Percentiles rank a stretch among this genome's conserved stretches.
Conservation (phyloP, 2,329 filamentous ascomycete genomes). For the Hymenoscyphus scutula region DNA sequence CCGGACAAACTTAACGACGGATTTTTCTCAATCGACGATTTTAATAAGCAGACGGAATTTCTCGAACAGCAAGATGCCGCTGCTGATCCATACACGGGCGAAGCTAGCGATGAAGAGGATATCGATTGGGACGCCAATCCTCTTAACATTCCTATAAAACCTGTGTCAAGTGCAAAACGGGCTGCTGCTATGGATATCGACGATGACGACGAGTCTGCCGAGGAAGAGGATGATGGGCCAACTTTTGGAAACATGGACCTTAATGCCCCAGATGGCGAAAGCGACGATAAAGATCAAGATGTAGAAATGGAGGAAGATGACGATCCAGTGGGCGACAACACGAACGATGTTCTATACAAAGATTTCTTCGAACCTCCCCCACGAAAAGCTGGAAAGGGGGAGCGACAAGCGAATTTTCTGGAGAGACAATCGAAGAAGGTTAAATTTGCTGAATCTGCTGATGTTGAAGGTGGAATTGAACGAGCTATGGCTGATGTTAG, state of each 20-base stretch:
- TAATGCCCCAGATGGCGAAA: conserved; percentile 68
- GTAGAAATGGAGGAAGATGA: conserved; percentile 53
- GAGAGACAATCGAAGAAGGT: conserved; percentile 42
- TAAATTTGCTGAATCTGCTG: conserved; percentile 38
- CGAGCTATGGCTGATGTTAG: conserved; percentile 84
- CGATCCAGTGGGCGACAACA: conserved; percentile 59
- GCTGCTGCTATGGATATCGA: conserved; percentile 36
- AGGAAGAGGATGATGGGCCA: conserved; percentile 73
- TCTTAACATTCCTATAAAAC: conserved; percentile 42
- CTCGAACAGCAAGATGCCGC: conserved; percentile 82
- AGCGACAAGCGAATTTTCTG: conserved; percentile 41
- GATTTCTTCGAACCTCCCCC: conserved; percentile 91
- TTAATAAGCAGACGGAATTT: conserved; percentile 90
- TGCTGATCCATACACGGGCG: conserved; percentile 72
- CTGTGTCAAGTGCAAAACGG: conserved; percentile 33
- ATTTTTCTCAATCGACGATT: conserved; percentile 96
- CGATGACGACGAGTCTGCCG: conserved; percentile 46
- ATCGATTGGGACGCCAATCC: conserved; percentile 87
- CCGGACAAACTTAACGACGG: conserved; percentile 89
- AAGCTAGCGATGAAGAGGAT: conserved; percentile 78
- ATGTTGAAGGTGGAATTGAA: conserved; percentile 67
- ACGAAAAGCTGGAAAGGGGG: conserved; percentile 61
- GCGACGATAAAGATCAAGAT: conserved; percentile 60
- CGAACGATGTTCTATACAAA: conserved; percentile 85
- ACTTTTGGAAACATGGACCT: conserved; percentile 80